phyloP scores from a whole-genome alignment of 345 rosid species.

The Anastatica hierochuntica region DNA sequence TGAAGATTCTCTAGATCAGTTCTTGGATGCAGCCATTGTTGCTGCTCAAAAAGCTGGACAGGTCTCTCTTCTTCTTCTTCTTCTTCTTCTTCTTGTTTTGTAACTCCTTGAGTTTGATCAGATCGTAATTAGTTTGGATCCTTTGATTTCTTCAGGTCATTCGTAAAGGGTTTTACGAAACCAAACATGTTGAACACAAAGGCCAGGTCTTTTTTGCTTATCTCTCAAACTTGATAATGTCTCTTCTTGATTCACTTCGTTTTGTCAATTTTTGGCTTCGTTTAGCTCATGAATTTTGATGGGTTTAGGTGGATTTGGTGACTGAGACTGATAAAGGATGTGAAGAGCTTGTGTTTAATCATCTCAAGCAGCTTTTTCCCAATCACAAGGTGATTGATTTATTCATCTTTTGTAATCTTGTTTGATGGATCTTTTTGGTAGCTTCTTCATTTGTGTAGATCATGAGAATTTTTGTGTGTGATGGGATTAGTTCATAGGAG shows the following conservation, averaged over 20 bases:
- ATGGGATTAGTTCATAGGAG: slow-evolving; percentile 67
- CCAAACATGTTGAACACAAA: slow-evolving; percentile 89
- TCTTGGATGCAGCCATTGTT: slow-evolving; percentile 62
- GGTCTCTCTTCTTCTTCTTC: slow-evolving; percentile 26
- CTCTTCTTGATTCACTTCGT: neutral
- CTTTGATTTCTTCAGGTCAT: slow-evolving; percentile 38
- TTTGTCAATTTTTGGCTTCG: neutral
- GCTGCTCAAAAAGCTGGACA: slow-evolving; percentile 88
- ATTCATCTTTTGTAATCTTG: neutral
- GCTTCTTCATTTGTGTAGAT: neutral
- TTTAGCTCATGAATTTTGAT: neutral
- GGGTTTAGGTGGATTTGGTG: slow-evolving; percentile 79
- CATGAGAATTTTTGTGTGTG: neutral
- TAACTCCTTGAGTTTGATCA: neutral
- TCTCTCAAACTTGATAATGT: too few relatives aligned
- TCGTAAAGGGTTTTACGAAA: slow-evolving; percentile 67
- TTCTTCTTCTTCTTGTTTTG: neutral
- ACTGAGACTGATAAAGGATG: slow-evolving; percentile 97
- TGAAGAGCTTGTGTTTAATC: slow-evolving; percentile 82
- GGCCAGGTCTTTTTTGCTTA: slow-evolving; percentile 47
- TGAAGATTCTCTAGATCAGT: slow-evolving; percentile 47
- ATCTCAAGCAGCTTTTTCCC: slow-evolving; percentile 57
- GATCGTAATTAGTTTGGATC: neutral
- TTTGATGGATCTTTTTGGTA: neutral
- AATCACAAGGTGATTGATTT: slow-evolving; percentile 47